Evolutionary conservation across 2,329 filamentous ascomycete genomes (phyloP).

Genomic region (Aphanoascus verrucosus): DNA sequence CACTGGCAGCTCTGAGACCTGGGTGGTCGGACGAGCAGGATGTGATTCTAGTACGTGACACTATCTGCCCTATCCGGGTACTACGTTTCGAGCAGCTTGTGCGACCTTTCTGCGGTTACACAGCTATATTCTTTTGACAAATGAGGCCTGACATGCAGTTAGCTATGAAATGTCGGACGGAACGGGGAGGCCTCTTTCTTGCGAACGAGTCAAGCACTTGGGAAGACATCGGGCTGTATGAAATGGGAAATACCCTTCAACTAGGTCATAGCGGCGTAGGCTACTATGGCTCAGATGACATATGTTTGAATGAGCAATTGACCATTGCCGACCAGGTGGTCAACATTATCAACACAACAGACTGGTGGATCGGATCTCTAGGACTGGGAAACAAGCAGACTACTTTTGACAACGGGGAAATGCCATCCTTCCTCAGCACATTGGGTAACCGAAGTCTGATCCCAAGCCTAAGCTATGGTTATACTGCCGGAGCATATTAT

Average conservation of each 20-base stretch:
- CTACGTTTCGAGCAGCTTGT: background rate
- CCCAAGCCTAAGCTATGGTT: conserved; percentile 26
- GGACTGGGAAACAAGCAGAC: conserved; percentile 23
- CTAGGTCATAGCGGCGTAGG: conserved; percentile 20
- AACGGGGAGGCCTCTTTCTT: conserved; percentile 25
- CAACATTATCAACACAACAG: conserved; percentile 23
- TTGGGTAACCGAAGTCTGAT: conserved; percentile 21
- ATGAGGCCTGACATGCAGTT: background rate
- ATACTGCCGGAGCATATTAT: conserved; percentile 26
- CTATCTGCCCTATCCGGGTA: background rate
- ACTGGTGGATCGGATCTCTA: conserved; percentile 28
- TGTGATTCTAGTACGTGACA: conserved; percentile 21
- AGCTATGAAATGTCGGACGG: conserved; percentile 19
- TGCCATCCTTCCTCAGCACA: conserved; percentile 21
- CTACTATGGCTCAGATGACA: conserved; percentile 30
- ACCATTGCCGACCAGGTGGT: conserved; percentile 24
- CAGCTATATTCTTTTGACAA: background rate
- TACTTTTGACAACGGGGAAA: conserved; percentile 20
- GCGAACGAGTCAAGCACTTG: conserved; percentile 27
- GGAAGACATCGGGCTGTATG: conserved; percentile 20
- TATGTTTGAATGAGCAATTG: conserved; percentile 21
- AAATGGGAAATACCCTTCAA: conserved; percentile 19
- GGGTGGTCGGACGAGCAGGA: conserved; percentile 22
- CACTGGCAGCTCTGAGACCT: conserved; percentile 23
- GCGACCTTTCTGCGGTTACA: background rate